A percentile compares a stretch with the other conserved stretches of the same genome.
Conservation (phyloP, 345 rosid genomes). For the Rubroshorea leprosula region DNA sequence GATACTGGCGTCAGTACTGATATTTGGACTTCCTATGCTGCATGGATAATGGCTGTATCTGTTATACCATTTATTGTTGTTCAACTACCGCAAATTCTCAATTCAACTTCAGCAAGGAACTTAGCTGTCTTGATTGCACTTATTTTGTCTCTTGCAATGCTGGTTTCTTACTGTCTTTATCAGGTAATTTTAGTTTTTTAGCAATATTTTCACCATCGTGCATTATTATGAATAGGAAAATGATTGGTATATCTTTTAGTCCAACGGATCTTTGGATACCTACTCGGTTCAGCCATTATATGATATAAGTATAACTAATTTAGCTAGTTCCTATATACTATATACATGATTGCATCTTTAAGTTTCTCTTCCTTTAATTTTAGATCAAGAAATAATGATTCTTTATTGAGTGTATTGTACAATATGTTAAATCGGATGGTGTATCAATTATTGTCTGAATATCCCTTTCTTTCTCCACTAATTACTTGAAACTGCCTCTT, state of each 20-base stretch:
- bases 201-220: background rate
- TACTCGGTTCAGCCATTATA: no score
- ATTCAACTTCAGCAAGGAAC: slow-evolving; percentile 68
- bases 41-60: slow-evolving; percentile 77
- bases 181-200: slow-evolving; percentile 45
- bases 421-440: no score
- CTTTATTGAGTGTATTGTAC: no score
- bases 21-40: slow-evolving; percentile 75
- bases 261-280: no score
- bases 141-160: slow-evolving; percentile 42
- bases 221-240: no score
- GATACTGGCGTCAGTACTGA: slow-evolving; percentile 75
- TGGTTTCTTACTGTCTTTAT: slow-evolving; percentile 79
- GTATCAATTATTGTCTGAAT: no score
- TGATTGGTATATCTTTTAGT: no score
- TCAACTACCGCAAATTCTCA: slow-evolving; percentile 67
- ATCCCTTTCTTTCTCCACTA: background rate
- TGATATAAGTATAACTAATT: no score
- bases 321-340: no score
- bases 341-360: no score
- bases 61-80: slow-evolving; percentile 78
- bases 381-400: no score
- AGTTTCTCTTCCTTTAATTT: background rate
- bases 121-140: slow-evolving; percentile 65
- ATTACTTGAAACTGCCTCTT: background rate